These are phyloP conservation scores for Teunomyces cretensis DNA, from an alignment of 805 yeast genomes.

Conservation along the genomic window DNA sequence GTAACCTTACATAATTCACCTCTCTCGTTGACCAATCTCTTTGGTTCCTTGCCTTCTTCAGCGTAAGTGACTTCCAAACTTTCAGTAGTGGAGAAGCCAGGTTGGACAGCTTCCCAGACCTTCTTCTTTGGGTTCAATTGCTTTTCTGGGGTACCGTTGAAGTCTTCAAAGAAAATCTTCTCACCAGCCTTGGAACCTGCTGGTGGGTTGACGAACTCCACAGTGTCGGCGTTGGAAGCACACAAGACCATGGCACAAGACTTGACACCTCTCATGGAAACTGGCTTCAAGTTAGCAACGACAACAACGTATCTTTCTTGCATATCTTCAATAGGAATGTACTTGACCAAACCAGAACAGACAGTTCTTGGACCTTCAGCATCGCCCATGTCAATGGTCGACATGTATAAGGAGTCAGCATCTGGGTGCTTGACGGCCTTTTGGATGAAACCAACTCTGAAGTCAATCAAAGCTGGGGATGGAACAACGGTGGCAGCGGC, in stretches of 20 bases:
- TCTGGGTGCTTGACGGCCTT: constrained; percentile 97
- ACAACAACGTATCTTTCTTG: constrained; percentile 89
- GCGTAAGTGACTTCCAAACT: constrained; percentile 76
- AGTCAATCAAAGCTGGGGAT: constrained; percentile 81
- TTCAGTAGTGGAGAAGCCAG: constrained; percentile 79
- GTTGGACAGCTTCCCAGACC: constrained; percentile 95
- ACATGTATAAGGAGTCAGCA: constrained; percentile 94
- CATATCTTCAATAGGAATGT: constrained; percentile 89
- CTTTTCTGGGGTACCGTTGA: constrained; percentile 83
- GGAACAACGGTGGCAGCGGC: constrained; percentile 64
- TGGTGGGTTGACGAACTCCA: constrained; percentile 95
- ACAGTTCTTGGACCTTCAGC: constrained; percentile 97
- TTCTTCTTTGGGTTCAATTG: constrained; percentile 97
- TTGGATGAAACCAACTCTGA: constrained; percentile 94
- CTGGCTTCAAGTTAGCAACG: constrained; percentile 96
- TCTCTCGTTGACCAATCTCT: constrained; percentile 70
- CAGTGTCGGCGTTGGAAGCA: constrained; percentile 71
- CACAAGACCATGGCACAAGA: constrained; percentile 97
- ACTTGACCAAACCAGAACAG: constrained; percentile 93
- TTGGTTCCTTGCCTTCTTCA: constrained; percentile 72
- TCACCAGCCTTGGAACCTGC: constrained; percentile 92
- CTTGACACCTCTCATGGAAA: constrained; percentile 95
- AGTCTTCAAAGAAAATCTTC: constrained; percentile 91
- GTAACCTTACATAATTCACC: constrained; percentile 78
- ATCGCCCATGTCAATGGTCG: constrained; percentile 96